These are phyloP conservation scores for Glonium stellatum DNA, from an alignment of 495 filamentous ascomycete species.

Conservation along the genomic window DNA sequence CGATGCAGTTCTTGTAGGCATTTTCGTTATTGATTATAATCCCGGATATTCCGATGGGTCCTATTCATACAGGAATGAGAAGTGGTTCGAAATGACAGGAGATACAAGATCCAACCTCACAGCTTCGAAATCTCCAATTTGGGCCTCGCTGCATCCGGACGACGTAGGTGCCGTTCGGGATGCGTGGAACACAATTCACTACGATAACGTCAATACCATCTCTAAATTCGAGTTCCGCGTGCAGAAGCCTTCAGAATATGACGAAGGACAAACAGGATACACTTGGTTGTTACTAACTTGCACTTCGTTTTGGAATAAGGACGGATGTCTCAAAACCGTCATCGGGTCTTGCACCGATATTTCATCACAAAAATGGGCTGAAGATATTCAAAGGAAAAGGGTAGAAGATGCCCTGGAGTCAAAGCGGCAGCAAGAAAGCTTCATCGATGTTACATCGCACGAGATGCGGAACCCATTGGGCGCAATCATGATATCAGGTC, in stretches of 20 bases:
- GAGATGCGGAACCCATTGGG: constrained; percentile 32
- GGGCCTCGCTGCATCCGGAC: background rate
- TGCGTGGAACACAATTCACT: background rate
- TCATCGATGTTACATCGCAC: constrained; percentile 31
- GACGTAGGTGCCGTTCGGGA: background rate
- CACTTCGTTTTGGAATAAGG: background rate
- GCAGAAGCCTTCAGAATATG: background rate
- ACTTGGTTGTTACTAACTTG: background rate
- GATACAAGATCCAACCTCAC: background rate
- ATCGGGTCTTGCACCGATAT: constrained; percentile 17
- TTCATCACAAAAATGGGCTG: constrained; percentile 13
- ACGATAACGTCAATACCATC: background rate
- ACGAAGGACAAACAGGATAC: background rate
- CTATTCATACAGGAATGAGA: constrained; percentile 13
- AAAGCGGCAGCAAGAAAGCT: constrained; percentile 27
- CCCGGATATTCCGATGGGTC: constrained; percentile 6
- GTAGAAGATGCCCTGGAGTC: constrained; percentile 22
- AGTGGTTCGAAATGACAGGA: constrained; percentile 10
- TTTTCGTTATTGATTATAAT: background rate
- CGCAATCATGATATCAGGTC: constrained; percentile 27
- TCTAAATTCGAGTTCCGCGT: background rate
- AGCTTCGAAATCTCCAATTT: background rate
- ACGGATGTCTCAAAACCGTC: constrained; percentile 13
- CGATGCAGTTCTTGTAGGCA: constrained; percentile 2
- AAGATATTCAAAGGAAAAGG: constrained; percentile 21